Base-by-base conservation (phyloP, 345 rosid species). In the Hypericum perforatum region DNA sequence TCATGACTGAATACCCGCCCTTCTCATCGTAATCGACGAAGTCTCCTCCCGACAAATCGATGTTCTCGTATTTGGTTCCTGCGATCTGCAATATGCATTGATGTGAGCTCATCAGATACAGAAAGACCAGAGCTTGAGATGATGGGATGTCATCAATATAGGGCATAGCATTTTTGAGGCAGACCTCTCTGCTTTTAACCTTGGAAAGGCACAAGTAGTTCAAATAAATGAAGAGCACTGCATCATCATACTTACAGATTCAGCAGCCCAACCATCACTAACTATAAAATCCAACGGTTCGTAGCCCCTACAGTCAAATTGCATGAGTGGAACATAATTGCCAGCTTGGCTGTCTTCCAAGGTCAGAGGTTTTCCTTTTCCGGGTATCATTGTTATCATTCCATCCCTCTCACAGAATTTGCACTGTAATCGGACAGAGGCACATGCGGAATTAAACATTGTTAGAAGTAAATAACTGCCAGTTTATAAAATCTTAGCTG, bases 361-460 rank as follows among this genome's bases (percentile, higher is more conserved):
- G 49, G 81, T 84, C 52, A 86, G 63, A 53, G 94, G 89, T 41
- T 67, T 61, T 16, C 94, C 94, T 59, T 62, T 71, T 12, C 94
- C 85, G 0, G 84, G 77, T 60, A 79, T 73, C 95, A 90, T 82
- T 5, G 82, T 73, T 49, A 90, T 65, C 54, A 77, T 86, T 62
- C 95, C 97, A 5, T 80, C 95, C 75, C 95, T 84, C 59, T 41
- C 63, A 52, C 97, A 90, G 58, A 84, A 81, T 71, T 90, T 90
- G 77, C 97, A 86, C 97, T 90, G 51, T 29, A 47, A 45, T 40
- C 47, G 37, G 55, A 47, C 38, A 40, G 64, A 56, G 60, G 39
- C 55, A 53, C 16, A 45, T 11, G 9, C 12, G 11, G 52, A 58
- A 58, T 44, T 43, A 69, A 36, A 40, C 41, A 60, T 11, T 16